Evolutionary conservation across 2,329 filamentous ascomycete genomes (phyloP), one percentile per base, ranked within the genome.

Genomic region (Aspergillus ustus): DNA sequence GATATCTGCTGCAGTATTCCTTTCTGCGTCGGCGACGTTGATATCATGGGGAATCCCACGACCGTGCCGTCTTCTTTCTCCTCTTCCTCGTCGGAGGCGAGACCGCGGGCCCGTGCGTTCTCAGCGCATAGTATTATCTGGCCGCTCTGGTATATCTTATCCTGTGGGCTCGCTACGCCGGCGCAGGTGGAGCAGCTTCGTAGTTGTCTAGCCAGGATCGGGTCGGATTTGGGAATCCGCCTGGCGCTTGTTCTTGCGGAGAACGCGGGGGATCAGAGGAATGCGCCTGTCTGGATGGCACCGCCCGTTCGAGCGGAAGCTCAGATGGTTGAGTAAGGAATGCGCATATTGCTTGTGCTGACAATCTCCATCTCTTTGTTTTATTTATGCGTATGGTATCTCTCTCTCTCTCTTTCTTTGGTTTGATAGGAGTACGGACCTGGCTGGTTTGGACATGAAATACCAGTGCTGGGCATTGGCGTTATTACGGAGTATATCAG

Each of bases 121-220:
- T 71, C 75, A 25, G 73, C 64, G 0, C 75, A 75, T 29, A 70
- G 66, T 19, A 64, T 77, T 57, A 65, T 77, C 2, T 78, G 75
- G 75, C 75, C 75, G 2, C 62, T 77, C n/a, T 78, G 75, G 75
- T 75, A 75, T 49, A 68, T 75, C 8, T 51, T 73, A 4, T 70
- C 73, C 4, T 73, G 67, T 34, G 74, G 73, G 0, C 63, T 76
- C 52, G 73, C 75, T 4, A 75, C 71, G 0, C 67, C 70, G 2
- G 64, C 61, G 1, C 75, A 77, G 60, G 61, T 57, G 5, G 59
- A 70, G 4, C 71, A 73, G 55, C 72, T 76, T 17, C 67, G 70
- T 6, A 58, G 61, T 8, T 70, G 67, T 34, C 60, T 78, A 4
- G 59, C 60, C 9, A 66, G 69, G 11, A 62, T 76, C 8, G 75